Evolutionary conservation across 352 stramenopile species (phyloP), one percentile per base, ranked within the genome.

Genomic region (Elongisporangium undulatum): DNA sequence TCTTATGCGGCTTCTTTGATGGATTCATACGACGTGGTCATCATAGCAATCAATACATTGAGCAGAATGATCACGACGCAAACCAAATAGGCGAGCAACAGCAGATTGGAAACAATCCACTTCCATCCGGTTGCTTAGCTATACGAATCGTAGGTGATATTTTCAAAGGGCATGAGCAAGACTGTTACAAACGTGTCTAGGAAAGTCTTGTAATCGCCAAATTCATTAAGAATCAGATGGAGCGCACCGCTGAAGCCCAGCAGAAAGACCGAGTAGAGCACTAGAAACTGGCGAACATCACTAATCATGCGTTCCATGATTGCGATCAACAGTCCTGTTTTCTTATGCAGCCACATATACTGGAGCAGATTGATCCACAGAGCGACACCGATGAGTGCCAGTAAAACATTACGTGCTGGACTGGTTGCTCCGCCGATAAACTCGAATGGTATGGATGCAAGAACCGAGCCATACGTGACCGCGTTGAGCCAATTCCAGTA

Each of bases 301-400:
- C 72, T 82, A n/a, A 83, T 63, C 74, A 92, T 85, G 65, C 84
- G 74, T 9, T 68, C 73, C 82, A 92, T 89, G 79, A 90, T 92
- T 2, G 82, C 78, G 54, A 90, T 85, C 9, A 92, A 73, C 29
- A 89, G 59, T 0, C 82, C 82, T 15, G 67, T 87, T 12, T 73
- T 66, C 2, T 67, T 80, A 12, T 73, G 79, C 49, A 88, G 71
- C 58, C 88, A 77, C 9, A 90, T 66, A 53, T 89, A 89, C 67
- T 90, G 79, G 20, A 90, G 71, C 51, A 87, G 49, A 26, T 89
- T 85, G 19, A 92, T 56, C 77, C 79, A 90, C 17, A 92, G 66
- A 41, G 75, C 77, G n/a, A 87, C 69, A 7, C 67, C 74, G 52
- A 89, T 79, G 9, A 85, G 58, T 21, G 78, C 80, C 7, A 87